Base-by-base conservation (phyloP, 352 stramenopile species). In the Peronospora destructor region DNA sequence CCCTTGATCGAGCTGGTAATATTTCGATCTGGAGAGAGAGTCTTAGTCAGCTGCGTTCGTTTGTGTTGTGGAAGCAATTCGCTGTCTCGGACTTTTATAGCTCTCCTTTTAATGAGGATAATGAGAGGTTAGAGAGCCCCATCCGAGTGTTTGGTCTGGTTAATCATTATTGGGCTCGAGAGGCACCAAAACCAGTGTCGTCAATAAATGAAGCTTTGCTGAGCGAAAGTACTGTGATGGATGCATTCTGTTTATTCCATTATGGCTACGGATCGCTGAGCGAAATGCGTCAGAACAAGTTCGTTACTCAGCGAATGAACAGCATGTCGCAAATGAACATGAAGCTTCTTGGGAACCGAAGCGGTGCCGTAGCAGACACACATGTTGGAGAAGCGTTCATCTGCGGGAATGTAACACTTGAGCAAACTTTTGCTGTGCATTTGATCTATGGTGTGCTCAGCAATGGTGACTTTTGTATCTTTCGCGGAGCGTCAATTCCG, bases 21-120 rank as follows among this genome's bases (percentile, higher is more conserved):
- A 49, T 94, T 35, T 85, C 73, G 17, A 85, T 92, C 17, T 94
- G 84, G 84, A 68, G 76, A 9, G 78, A 91, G 47, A 85, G 74
- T 28, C 46, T 70, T 5, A 65, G 62, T 17, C 59, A 66, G 3
- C 40, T 59, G 5, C 71, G 74, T 0, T 73, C 73, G 9, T 92
- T 94, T 55, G 66, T 75, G 17, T 32, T 85, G 21, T 91, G 81
- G 81, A 87, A 88, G 49, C 54, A 55, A 10, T 76, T 87, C 25
- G 51, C 49, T 32, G 63, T 59, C 13, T 44, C 50, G 2, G 76
- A 89, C 41, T 68, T 75, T 3, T 68, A 33, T 17, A 42, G 29
- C 14, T 59, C 58, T 13, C 49, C 46, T 8, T 30, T 61, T 32
- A 13, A 25, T n/a, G 50, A 53, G 2, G 33, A 59, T 11, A 37